phyloP scores from a whole-genome alignment of 805 yeast genomes.

The Spathaspora arborariae region DNA sequence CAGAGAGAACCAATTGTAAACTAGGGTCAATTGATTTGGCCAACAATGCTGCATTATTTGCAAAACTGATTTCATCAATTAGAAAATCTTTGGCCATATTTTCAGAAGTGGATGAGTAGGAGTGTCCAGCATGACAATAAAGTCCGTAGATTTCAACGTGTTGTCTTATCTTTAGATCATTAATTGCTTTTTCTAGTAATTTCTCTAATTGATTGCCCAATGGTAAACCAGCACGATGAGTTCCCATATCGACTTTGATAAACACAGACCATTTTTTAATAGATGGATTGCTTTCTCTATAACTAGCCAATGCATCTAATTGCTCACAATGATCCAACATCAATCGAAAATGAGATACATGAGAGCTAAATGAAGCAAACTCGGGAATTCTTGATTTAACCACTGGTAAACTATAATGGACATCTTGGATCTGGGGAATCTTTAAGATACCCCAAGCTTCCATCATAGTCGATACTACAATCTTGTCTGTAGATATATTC shows the following conservation, averaged over 20 bases:
- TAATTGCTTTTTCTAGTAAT: slow-evolving; percentile 28
- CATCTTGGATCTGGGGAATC: slow-evolving; percentile 30
- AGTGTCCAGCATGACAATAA: slow-evolving; percentile 79
- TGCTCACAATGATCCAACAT: slow-evolving; percentile 64
- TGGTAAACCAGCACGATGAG: slow-evolving; percentile 61
- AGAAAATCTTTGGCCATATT: slow-evolving; percentile 47
- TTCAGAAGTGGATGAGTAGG: slow-evolving; percentile 48
- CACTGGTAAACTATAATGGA: slow-evolving; percentile 39
- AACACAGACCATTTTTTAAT: slow-evolving; percentile 56
- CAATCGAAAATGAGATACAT: slow-evolving; percentile 45
- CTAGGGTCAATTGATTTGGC: slow-evolving; percentile 33
- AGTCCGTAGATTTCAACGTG: slow-evolving; percentile 56
- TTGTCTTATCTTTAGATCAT: slow-evolving; percentile 18
- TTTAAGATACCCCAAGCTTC: slow-evolving; percentile 59
- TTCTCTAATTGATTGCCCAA: slow-evolving; percentile 32
- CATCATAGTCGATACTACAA: slow-evolving; percentile 64
- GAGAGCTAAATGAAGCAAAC: slow-evolving; percentile 38
- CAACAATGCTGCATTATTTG: slow-evolving; percentile 47
- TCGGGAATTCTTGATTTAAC: slow-evolving; percentile 48
- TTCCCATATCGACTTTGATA: slow-evolving; percentile 69
- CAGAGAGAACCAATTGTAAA: slow-evolving; percentile 49
- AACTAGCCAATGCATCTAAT: slow-evolving; percentile 43
- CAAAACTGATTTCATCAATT: slow-evolving; percentile 55
- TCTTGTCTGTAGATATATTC: slow-evolving; percentile 38
- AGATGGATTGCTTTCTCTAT: slow-evolving; percentile 18